phyloP scores from a whole-genome alignment of 169 alveolate genomes.

The Ichthyophthirius multifiliis region DNA sequence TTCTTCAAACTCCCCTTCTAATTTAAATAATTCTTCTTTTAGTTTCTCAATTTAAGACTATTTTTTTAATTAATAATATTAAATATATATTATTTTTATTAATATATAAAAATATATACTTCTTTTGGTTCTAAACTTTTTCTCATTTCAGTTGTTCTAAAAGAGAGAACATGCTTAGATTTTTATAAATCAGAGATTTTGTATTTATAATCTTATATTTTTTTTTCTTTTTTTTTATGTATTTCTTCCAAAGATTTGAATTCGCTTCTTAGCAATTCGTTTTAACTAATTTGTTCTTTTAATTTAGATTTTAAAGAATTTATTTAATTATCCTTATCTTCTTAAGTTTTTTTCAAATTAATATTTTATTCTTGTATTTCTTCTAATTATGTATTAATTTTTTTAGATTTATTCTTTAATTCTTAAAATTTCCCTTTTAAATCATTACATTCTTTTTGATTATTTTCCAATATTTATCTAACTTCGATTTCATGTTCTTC shows the following conservation, averaged over 20 bases:
- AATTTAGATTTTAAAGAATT: slow-evolving; percentile 5
- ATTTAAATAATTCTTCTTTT: slow-evolving; percentile 43
- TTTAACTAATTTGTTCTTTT: slow-evolving; percentile 19
- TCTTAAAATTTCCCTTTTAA: slow-evolving; percentile 23
- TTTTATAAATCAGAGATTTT: slow-evolving; percentile 74
- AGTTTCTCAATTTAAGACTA: slow-evolving; percentile 28
- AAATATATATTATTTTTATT: background rate
- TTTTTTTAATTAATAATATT: no score
- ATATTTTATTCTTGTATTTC: background rate
- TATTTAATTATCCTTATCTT: slow-evolving; percentile 10
- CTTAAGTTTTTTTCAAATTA: slow-evolving; percentile 11
- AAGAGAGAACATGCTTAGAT: slow-evolving; percentile 72
- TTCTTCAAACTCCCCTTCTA: slow-evolving; percentile 57
- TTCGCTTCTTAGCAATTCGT: slow-evolving; percentile 26
- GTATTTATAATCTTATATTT: slow-evolving; percentile 66
- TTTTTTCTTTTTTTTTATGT: slow-evolving; percentile 64
- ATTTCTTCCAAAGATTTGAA: slow-evolving; percentile 53
- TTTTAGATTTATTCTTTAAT: background rate
- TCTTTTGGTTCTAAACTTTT: slow-evolving; percentile 42
- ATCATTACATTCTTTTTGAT: slow-evolving; percentile 33
- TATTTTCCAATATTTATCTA: slow-evolving; percentile 43
- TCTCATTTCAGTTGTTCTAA: slow-evolving; percentile 48
- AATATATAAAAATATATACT: background rate
- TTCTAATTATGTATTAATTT: slow-evolving; percentile 25
- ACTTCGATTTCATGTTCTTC: slow-evolving; percentile 79